phyloP scores from a whole-genome alignment of 768 basidiomycete species.

The Pleurotus citrinopileatus region DNA sequence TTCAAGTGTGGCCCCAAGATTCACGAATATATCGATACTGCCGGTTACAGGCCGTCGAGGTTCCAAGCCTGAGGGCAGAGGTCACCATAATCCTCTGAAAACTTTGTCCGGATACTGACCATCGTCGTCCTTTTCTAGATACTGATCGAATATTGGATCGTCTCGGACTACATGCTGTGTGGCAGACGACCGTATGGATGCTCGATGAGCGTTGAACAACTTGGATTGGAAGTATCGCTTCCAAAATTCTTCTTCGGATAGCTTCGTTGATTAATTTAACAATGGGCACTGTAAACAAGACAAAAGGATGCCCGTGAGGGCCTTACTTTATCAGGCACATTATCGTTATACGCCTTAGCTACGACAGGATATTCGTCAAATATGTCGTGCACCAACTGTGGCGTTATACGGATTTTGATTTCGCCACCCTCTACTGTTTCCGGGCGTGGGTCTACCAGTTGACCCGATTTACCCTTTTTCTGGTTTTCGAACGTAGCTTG shows the following conservation, averaged over 20 bases:
- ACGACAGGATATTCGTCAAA: slow-evolving; percentile 98
- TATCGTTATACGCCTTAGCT: slow-evolving; percentile 86
- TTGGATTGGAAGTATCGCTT: slow-evolving; percentile 95
- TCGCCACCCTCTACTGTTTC: slow-evolving; percentile 83
- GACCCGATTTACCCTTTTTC: slow-evolving; percentile 78
- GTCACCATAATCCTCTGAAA: slow-evolving; percentile 2
- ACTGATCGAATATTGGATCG: slow-evolving; percentile 93
- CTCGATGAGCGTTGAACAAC: slow-evolving; percentile 92
- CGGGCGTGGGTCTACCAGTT: slow-evolving; percentile 85
- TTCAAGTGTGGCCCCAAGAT: slow-evolving; percentile 83
- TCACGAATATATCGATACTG: slow-evolving; percentile 73
- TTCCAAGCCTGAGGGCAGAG: slow-evolving; percentile 56
- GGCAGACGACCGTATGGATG: slow-evolving; percentile 85
- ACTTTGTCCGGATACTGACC: slow-evolving; percentile 44
- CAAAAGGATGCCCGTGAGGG: slow-evolving; percentile 11
- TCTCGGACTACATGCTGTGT: slow-evolving; percentile 83
- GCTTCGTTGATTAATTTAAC: slow-evolving; percentile 37
- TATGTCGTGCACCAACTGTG: slow-evolving; percentile 90
- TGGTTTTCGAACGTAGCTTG: slow-evolving; percentile 73
- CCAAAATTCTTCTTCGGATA: slow-evolving; percentile 94
- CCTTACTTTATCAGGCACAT: slow-evolving; percentile 81
- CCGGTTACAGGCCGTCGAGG: slow-evolving; percentile 69
- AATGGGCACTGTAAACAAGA: slow-evolving; percentile 2
- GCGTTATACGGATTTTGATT: slow-evolving; percentile 86
- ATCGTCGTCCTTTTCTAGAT: slow-evolving; percentile 94